Evolutionary conservation across 306 rosid genomes (phyloP).

Genomic region (Medicago truncatula): MtrunA17r5.0-ANR NC_053047.1:39002001-39002500

Average conservation of each 20-base stretch:
- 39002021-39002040: conserved; percentile 98
- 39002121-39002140: conserved; percentile 97
- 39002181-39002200: conserved; percentile 87
- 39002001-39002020: conserved; percentile 37
- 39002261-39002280: conserved; percentile 91
- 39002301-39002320: conserved; percentile 99
- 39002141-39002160: conserved; percentile 91
- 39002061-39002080: conserved; percentile 99
- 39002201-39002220: conserved; percentile 87
- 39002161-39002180: conserved; percentile 96
- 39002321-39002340: conserved; percentile 12
- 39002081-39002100: conserved; percentile 93
- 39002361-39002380: conserved; percentile 33
- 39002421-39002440: conserved; percentile 78
- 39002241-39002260: conserved; percentile 86
- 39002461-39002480: conserved; percentile 52
- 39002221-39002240: conserved; percentile 97
- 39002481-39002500: conserved; percentile 3
- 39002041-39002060: conserved; percentile 98
- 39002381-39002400: conserved; percentile 64
- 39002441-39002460: conserved; percentile 77
- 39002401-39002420: conserved; percentile 91
- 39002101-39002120: conserved; percentile 91
- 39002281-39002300: conserved; percentile 94
- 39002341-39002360: conserved; percentile 36